These are phyloP conservation scores for Vitis hybrid DNA, from an alignment of 177 flowering plant species.

Conservation along the genomic window DNA sequence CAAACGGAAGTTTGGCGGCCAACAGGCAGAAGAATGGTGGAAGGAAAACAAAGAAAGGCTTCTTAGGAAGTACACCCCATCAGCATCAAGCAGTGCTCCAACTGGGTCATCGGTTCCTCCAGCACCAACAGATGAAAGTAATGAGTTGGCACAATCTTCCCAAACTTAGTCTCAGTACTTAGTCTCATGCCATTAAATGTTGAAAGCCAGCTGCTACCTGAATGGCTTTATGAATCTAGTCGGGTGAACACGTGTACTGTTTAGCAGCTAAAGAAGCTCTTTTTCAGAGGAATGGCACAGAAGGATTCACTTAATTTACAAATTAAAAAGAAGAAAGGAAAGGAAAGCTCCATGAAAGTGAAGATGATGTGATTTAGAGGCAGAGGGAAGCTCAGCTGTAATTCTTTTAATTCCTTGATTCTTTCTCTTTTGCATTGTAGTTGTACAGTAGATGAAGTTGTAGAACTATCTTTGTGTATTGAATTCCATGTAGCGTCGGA, in stretches of 20 bases:
- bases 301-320: background rate
- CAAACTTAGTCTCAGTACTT: slow-evolving; percentile 12
- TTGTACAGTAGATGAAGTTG: background rate
- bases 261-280: too few species aligned
- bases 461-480: background rate
- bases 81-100: slow-evolving; percentile 2
- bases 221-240: background rate
- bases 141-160: slow-evolving; percentile 25
- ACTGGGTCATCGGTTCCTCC: slow-evolving; percentile 8
- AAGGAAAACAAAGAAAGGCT: slow-evolving; percentile 72
- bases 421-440: background rate
- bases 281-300: background rate
- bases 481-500: too few species aligned
- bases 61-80: slow-evolving; percentile 44
- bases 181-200: background rate
- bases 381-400: background rate
- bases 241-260: background rate
- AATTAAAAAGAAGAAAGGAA: background rate
- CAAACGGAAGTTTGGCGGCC: slow-evolving; percentile 56
- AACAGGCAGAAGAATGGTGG: slow-evolving; percentile 95
- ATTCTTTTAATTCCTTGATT: background rate
- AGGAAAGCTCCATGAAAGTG: background rate
- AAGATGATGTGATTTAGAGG: background rate
- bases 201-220: background rate
- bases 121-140: slow-evolving; percentile 21